These are phyloP conservation scores for Nothomitra cinnamomea DNA, from an alignment of 2,329 filamentous ascomycete genomes.

Conservation along the genomic window DNA sequence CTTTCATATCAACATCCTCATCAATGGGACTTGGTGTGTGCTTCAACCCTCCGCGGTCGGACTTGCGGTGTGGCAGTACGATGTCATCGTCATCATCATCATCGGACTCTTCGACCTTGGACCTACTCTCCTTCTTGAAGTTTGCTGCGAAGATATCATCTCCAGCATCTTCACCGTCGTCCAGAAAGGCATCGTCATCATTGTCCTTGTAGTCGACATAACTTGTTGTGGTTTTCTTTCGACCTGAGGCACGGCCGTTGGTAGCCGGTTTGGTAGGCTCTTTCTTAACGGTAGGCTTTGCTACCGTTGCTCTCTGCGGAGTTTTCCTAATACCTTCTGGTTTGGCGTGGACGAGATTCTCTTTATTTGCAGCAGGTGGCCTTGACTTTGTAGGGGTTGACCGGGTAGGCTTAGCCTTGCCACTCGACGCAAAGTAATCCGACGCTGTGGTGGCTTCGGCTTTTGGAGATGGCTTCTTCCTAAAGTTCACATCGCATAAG, in stretches of 20 bases:
- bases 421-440: conserved; percentile 42
- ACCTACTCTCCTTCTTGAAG: conserved; percentile 56
- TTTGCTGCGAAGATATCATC: conserved; percentile 50
- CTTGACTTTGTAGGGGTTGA: conserved; percentile 13
- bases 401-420: conserved; percentile 30
- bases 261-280: conserved; percentile 18
- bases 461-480: conserved; percentile 32
- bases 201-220: conserved; percentile 41
- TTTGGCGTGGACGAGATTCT: background rate
- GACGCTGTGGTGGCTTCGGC: conserved; percentile 42
- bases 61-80: conserved; percentile 31
- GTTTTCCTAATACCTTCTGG: background rate
- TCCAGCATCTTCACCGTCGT: conserved; percentile 28
- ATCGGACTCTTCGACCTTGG: conserved; percentile 33
- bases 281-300: conserved; percentile 14
- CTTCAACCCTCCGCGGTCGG: conserved; percentile 18
- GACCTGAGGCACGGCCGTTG: conserved; percentile 20
- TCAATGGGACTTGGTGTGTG: conserved; percentile 18
- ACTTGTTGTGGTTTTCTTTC: conserved; percentile 26
- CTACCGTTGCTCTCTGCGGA: conserved; percentile 7
- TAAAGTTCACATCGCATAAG: conserved; percentile 10
- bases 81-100: conserved; percentile 53
- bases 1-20: conserved; percentile 36
- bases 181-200: conserved; percentile 51
- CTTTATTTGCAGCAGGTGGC: conserved; percentile 10